Base-by-base conservation (phyloP, 164 flowering plant species). In the Vitis riparia region DNA sequence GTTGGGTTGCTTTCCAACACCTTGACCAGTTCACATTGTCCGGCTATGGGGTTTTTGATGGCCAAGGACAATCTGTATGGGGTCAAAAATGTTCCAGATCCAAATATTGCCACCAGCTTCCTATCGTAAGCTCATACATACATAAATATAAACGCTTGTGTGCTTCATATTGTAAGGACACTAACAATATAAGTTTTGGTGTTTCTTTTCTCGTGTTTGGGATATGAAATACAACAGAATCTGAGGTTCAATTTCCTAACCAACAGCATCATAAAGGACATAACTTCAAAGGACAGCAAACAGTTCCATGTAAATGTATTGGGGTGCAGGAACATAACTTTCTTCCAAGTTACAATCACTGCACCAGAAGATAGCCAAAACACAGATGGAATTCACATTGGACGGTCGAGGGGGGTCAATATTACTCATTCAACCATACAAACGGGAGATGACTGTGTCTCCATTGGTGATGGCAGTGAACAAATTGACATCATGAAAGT, bases 301-400 rank as follows among this genome's bases (percentile, higher is more conserved):
- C 2, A 51, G 7, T 86, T 87, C 50, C 87, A 85, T 67, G 47
- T 86, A 5, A 79, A 77, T 50, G 48, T 82, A 0, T 11, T 82
- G 11, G 77, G 73, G 0, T 75, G 82, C 84, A 65, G 75, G 11
- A 76, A 84, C 44, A 0, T 85, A 0, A 75, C 79, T 0, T 37
- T 89, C 13, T 8, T 52, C 1, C n/a, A 65, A 0, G 0, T 87
- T 2, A 79, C 17, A 0, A 57, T 86, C 9, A 67, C 14, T 1
- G 86, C 88, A 3, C 89, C 88, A 0, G 79, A 3, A 1, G 51
- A 66, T 0, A 85, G 91, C 74, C 70, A 47, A 3, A 88, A 89
- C 83, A 86, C 94, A 0, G 94, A 88, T 29, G 94, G 90, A 8
- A 86, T 89, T 65, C 94, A 86, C 75, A 70, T 88, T 1, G 89